Evolutionary conservation across 2,329 filamentous ascomycete genomes (phyloP), one percentile per base, ranked within the genome.

Genomic region (Hymenoscyphus fructigenus): DNA sequence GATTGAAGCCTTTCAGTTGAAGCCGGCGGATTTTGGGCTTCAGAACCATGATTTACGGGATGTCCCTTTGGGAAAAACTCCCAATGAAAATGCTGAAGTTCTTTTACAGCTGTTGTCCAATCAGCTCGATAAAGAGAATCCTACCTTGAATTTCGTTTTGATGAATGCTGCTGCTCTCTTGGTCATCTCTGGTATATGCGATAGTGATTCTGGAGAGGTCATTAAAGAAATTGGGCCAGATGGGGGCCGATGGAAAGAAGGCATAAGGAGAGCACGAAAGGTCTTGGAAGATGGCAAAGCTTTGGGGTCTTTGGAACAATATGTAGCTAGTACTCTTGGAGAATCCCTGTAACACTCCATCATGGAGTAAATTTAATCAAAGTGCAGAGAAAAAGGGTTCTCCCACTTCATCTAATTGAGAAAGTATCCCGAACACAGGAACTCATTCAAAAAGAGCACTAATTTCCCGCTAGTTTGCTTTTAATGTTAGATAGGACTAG

Each of bases 181-280:
- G 61, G 94, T 96, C 0, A 85, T 91, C 3, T 90, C 92, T 2
- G 95, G 95, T 2, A 82, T 97, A 38, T 96, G 93, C 75, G 94
- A 98, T 57, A 91, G 89, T 0, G 92, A 96, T 72, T 91, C 94
- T 72, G 91, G 92, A 0, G 83, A 88, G 50, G 92, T 97, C 57
- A 85, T 96, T 67, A 86, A 80, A 17, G 93, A 98, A 76, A 83
- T 89, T 58, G 94, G 95, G 0, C 93, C 93, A 3, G 93, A 90
- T 10, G 91, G 91, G 15, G 87, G 91, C 64, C 85, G 94, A 73
- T 99, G 95, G 95, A 99, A 96, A 80, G 94, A 97, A 76, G 95
- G 94, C 61, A 86, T 97, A 15, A 83, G 94, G 72, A 85, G 92
- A 75, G 95, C 95, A n/a, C 87, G 90, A 72, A 96, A 92, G 91